A percentile compares a stretch with the other conserved stretches of the same genome.
Evolutionary conservation across 768 basidiomycete species (phyloP).

Genomic region (Heimioporus sp.): DNA sequence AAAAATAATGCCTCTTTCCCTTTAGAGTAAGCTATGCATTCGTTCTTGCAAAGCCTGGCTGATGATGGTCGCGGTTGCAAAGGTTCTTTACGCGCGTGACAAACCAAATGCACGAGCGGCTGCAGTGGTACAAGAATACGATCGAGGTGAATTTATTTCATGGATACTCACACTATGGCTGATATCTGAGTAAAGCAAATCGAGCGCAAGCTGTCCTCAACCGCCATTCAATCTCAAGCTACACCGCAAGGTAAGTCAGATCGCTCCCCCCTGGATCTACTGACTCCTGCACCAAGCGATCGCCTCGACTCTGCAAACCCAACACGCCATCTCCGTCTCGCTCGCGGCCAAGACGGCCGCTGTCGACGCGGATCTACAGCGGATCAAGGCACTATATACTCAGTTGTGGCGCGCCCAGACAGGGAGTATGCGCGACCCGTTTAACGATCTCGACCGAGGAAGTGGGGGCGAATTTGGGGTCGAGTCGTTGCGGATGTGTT

Average conservation of each 20-base stretch:
- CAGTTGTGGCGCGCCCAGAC: conserved; percentile 79
- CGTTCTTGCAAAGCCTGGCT: neutral
- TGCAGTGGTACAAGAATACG: conserved; percentile 77
- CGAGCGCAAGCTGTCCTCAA: conserved; percentile 74
- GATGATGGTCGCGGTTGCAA: neutral
- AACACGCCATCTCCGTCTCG: conserved; percentile 73
- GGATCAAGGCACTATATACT: conserved; percentile 71
- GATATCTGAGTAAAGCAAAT: conserved; percentile 41
- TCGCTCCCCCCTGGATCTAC: neutral
- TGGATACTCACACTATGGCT: neutral
- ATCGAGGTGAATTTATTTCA: conserved; percentile 55
- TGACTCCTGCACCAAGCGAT: conserved; percentile 47
- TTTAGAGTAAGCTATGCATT: conserved; percentile 55
- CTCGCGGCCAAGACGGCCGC: conserved; percentile 76
- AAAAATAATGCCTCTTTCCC: conserved; percentile 83
- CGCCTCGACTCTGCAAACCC: conserved; percentile 72
- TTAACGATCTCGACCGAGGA: conserved; percentile 50
- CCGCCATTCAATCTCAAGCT: conserved; percentile 57
- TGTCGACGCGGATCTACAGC: conserved; percentile 71
- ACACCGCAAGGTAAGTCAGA: conserved; percentile 67
- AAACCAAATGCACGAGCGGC: conserved; percentile 65
- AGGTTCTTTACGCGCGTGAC: conserved; percentile 76
- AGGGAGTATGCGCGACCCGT: conserved; percentile 82
- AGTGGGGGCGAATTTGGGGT: conserved; percentile 45
- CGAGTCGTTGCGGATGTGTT: conserved; percentile 19